phyloP scores from a whole-genome alignment of 2,329 filamentous ascomycete species.

The Allantophomopsis lycopodina region DNA sequence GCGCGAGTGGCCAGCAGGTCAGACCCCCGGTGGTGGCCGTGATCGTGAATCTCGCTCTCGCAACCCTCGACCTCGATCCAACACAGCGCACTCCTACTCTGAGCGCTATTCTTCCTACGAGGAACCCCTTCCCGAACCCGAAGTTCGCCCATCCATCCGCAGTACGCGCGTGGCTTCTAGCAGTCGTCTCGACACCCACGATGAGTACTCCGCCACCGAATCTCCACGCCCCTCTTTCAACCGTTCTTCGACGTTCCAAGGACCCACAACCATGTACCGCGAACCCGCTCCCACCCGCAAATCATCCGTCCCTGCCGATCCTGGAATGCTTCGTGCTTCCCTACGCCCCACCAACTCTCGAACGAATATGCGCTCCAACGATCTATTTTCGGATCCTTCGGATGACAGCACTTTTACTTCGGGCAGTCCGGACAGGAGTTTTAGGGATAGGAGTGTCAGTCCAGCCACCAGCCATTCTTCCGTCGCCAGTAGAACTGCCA shows the following conservation, averaged over 20 bases:
- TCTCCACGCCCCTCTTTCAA: conserved; percentile 30
- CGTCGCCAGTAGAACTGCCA: conserved; percentile 32
- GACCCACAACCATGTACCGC: conserved; percentile 33
- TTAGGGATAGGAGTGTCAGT: conserved; percentile 34
- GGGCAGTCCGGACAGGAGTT: conserved; percentile 31
- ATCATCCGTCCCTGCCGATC: conserved; percentile 31
- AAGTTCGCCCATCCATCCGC: conserved; percentile 33
- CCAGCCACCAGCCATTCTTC: conserved; percentile 38
- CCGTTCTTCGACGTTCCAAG: conserved; percentile 44
- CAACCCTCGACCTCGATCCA: conserved; percentile 36
- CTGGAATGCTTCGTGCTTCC: conserved; percentile 22
- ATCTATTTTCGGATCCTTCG: conserved; percentile 33
- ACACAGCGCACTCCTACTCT: conserved; percentile 48
- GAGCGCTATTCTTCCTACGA: conserved; percentile 44
- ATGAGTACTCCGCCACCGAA: conserved; percentile 14
- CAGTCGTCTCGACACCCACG: conserved; percentile 10
- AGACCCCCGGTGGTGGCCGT: conserved; percentile 14
- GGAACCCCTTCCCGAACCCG: conserved; percentile 26
- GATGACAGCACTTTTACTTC: conserved; percentile 35
- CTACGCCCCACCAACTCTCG: conserved; percentile 16
- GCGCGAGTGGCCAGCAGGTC: conserved; percentile 55
- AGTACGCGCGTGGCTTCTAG: conserved; percentile 21
- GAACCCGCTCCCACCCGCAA: conserved; percentile 35
- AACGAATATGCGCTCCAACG: conserved; percentile 13
- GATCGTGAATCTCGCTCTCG: conserved; percentile 1